These are phyloP conservation scores for Fusarium nelsonii DNA, from an alignment of 2,329 filamentous ascomycete genomes.

Conservation along the genomic window DNA sequence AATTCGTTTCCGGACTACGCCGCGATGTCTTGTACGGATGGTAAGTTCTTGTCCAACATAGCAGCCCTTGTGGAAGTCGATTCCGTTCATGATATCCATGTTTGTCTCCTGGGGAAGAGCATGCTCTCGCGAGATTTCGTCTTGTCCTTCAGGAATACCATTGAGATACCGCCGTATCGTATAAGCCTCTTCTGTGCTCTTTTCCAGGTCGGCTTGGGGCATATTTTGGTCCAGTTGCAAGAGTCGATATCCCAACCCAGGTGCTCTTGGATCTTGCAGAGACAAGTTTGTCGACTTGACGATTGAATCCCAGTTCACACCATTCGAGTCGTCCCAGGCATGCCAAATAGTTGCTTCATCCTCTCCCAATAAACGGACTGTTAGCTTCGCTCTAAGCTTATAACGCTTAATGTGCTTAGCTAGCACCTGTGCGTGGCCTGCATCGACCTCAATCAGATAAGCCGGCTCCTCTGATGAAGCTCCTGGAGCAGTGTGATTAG, in stretches of 20 bases:
- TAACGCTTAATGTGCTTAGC: slow-evolving; percentile 83
- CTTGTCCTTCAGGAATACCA: slow-evolving; percentile 87
- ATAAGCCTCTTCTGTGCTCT: slow-evolving; percentile 71
- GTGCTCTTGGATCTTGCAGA: slow-evolving; percentile 66
- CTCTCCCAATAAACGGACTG: slow-evolving; percentile 72
- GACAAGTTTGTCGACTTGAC: slow-evolving; percentile 49
- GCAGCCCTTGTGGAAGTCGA: slow-evolving; percentile 96
- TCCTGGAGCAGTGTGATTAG: slow-evolving; percentile 56
- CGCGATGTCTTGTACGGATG: slow-evolving; percentile 93
- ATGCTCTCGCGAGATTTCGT: slow-evolving; percentile 77
- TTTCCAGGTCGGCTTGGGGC: slow-evolving; percentile 59
- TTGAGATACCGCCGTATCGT: slow-evolving; percentile 80
- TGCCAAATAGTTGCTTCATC: slow-evolving; percentile 79
- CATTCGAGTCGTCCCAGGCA: slow-evolving; percentile 72
- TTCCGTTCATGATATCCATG: slow-evolving; percentile 84
- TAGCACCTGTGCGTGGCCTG: slow-evolving; percentile 70
- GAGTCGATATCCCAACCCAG: slow-evolving; percentile 67
- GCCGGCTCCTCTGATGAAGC: slow-evolving; percentile 47
- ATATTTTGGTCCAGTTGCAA: slow-evolving; percentile 50
- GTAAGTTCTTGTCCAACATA: slow-evolving; percentile 98
- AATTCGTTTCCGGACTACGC: slow-evolving; percentile 91
- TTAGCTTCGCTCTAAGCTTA: slow-evolving; percentile 85
- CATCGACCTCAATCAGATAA: slow-evolving; percentile 86
- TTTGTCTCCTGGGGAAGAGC: slow-evolving; percentile 91
- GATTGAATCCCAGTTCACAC: slow-evolving; percentile 40